Base-by-base conservation (phyloP, 1,139 yeast genomes). In the Geotrichum candidum region DNA sequence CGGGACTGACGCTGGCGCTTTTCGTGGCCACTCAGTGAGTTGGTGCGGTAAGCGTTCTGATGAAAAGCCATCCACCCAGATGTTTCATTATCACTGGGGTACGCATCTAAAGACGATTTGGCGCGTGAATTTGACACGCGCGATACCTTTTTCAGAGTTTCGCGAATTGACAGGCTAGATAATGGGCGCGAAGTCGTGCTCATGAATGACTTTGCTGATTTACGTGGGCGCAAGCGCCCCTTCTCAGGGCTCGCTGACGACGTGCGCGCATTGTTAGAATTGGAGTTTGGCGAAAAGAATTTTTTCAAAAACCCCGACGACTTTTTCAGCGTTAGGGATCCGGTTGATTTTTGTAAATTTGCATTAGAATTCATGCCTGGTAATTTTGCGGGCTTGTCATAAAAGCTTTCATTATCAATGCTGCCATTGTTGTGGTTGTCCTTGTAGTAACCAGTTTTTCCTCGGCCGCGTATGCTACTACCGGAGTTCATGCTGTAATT, bases 401-500 rank as follows among this genome's bases (percentile, higher is more conserved):
- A 85, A 84, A 41, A 41, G 18, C 18, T 41, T 13, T 41, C 46
- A 22, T 15, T 41, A 22, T 41, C 46, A 15, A n/a, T n/a, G 15
- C 46, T n/a, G 22, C n/a, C 52, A 7, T 56, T 60, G 2, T 50
- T 55, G 5, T 58, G 52, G 15, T 59, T 58, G 59, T 56, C 45
- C 31, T 59, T 57, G 56, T 56, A 58, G 45, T 51, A 58, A 15
- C 46, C 54, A 35, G 58, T 55, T 27, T 56, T 54, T 4, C 57
- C 59, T 13, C 62, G 31, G 6, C 58, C 53, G 11, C 54, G 48
- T 7, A 85, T 84, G 13, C 96, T 88, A 0, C 96, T 96, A 1
- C 96, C 96, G 68, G 95, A 87, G 0, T 96, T 89, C 3, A 96
- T 96, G 76, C 95, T 87, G 63, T 88, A 82, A 70, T 88, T 94